Conservation (phyloP, 768 basidiomycete genomes). For the Mycena filopes region DNA sequence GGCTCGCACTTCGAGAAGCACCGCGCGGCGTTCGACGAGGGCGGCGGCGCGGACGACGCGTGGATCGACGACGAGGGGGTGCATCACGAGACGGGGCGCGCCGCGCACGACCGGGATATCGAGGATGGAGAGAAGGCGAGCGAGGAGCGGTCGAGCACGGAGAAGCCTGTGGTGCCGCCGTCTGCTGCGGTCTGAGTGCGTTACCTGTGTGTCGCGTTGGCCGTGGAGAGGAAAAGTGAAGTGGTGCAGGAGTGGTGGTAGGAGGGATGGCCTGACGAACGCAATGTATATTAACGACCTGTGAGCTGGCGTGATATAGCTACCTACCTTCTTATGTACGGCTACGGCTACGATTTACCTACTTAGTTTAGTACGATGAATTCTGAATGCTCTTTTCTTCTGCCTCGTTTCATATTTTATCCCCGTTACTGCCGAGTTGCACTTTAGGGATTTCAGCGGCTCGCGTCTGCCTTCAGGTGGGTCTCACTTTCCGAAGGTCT, state of each 20-base stretch:
- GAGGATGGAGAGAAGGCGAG: slow-evolving; percentile 32
- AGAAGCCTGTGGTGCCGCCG: slow-evolving; percentile 17
- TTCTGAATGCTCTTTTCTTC: neutral
- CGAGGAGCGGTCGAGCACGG: slow-evolving; percentile 32
- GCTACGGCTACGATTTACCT: neutral
- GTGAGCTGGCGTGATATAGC: neutral
- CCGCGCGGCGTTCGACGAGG: slow-evolving; percentile 83
- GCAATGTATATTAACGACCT: neutral
- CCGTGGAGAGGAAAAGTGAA: neutral
- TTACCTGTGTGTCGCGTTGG: neutral
- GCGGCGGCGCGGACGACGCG: slow-evolving; percentile 65
- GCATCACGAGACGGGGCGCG: slow-evolving; percentile 25
- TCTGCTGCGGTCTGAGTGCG: neutral
- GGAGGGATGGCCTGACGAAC: neutral
- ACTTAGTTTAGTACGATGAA: neutral
- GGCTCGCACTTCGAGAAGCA: slow-evolving; percentile 87
- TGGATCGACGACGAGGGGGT: slow-evolving; percentile 34
- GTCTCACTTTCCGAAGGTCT: no score
- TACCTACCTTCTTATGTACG: neutral
- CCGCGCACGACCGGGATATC: slow-evolving; percentile 13
- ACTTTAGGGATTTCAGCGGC: no score
- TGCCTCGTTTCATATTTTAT: no score
- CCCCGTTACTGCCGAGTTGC: no score
- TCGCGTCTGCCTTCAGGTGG: no score
- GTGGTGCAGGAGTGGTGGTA: neutral